Evolutionary conservation across 2,329 filamentous ascomycete species (phyloP).

Genomic region (Zasmidium angulare): DNA sequence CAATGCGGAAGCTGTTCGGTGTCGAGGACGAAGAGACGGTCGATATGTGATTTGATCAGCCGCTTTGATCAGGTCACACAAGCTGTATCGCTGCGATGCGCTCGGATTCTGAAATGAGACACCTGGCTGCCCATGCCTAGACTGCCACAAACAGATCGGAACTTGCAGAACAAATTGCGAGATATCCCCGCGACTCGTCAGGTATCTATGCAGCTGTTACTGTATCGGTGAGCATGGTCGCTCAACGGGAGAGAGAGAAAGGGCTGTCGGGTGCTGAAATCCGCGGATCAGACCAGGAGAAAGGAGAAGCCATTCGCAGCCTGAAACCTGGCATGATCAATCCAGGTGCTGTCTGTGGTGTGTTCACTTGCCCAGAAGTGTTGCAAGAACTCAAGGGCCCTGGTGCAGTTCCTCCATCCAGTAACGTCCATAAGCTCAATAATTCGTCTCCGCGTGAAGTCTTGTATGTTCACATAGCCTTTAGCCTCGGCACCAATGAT

Average conservation of each 20-base stretch:
- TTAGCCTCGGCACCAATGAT: constrained; percentile 5
- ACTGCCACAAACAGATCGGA: no score
- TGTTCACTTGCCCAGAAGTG: constrained; percentile 8
- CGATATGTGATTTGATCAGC: neutral
- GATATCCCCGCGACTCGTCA: no score
- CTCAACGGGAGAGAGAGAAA: no score
- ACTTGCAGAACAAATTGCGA: no score
- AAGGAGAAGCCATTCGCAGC: neutral
- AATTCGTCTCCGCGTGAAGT: constrained; percentile 4
- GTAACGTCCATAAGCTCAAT: constrained; percentile 4
- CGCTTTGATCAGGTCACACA: no score
- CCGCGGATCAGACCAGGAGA: neutral
- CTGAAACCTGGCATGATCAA: neutral
- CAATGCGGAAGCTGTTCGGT: neutral
- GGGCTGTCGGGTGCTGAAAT: no score
- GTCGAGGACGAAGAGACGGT: neutral
- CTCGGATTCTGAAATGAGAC: no score
- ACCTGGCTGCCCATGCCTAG: no score
- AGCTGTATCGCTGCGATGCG: neutral
- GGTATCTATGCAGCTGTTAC: no score
- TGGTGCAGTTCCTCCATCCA: constrained; percentile 1
- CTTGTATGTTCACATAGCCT: constrained; percentile 1
- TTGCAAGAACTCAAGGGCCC: constrained; percentile 8
- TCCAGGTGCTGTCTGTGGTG: constrained; percentile 2
- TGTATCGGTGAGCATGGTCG: no score